These are phyloP conservation scores for Chaetoceros tenuissimus DNA, from an alignment of 108 stramenopile species.

Conservation along the genomic window DNA sequence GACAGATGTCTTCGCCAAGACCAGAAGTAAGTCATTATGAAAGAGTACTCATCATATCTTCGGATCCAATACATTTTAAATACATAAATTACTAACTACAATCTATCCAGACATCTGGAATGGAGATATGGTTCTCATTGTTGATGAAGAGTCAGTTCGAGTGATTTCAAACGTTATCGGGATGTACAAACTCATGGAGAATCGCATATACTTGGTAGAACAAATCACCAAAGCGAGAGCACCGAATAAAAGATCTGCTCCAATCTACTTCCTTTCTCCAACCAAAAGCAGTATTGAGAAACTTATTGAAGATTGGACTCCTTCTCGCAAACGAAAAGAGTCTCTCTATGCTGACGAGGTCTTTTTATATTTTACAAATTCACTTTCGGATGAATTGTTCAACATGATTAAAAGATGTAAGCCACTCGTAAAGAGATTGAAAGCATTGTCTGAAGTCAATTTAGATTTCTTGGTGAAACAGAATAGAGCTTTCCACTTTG, in stretches of 20 bases:
- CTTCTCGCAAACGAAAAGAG: slow-evolving; percentile 23
- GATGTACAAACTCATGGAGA: slow-evolving; percentile 93
- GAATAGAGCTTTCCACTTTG: slow-evolving; percentile 80
- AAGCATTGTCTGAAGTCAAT: slow-evolving; percentile 84
- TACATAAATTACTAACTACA: not conserved
- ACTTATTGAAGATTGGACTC: slow-evolving; percentile 65
- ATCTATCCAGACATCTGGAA: slow-evolving; percentile 34
- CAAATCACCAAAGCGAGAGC: slow-evolving; percentile 80
- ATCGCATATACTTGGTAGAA: slow-evolving; percentile 82
- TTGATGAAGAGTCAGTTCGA: slow-evolving; percentile 64
- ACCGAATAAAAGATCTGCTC: slow-evolving; percentile 89
- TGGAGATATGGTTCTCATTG: slow-evolving; percentile 48
- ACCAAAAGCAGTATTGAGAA: slow-evolving; percentile 56
- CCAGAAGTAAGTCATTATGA: slow-evolving; percentile 20
- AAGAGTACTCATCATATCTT: not conserved
- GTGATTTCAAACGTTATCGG: slow-evolving; percentile 79
- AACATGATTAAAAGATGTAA: slow-evolving; percentile 73
- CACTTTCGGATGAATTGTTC: slow-evolving; percentile 55
- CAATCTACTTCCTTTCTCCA: slow-evolving; percentile 84
- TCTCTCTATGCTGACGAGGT: slow-evolving; percentile 74
- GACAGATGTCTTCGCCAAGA: slow-evolving; percentile 39
- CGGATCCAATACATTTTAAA: not conserved
- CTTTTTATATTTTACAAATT: slow-evolving; percentile 83
- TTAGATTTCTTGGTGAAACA: slow-evolving; percentile 91
- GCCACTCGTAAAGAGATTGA: slow-evolving; percentile 76